A percentile compares a stretch with the other conserved stretches of the same genome.
Conservation (phyloP, 2,329 filamentous ascomycete genomes). For the Phaeosphaeria sp. region DNA sequence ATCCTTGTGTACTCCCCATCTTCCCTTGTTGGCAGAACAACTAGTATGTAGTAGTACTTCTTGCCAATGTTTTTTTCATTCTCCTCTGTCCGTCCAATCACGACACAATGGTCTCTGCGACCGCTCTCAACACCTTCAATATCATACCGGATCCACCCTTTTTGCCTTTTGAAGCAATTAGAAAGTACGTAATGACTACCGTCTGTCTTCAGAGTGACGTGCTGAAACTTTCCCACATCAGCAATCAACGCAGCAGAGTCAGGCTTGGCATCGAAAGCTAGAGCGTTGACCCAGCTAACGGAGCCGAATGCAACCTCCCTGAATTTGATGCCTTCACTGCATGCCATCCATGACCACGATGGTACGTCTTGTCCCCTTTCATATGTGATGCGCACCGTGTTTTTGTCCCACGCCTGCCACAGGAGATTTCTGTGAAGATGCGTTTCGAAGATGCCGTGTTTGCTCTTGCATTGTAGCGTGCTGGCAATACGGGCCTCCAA, state of each 20-base stretch:
- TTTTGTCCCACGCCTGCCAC: slow-evolving; percentile 10
- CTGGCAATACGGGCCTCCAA: slow-evolving; percentile 12
- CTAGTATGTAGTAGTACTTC: neutral
- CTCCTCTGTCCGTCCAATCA: neutral
- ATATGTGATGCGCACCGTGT: slow-evolving; percentile 8
- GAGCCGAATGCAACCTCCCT: slow-evolving; percentile 2
- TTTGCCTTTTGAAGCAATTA: neutral
- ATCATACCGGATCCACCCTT: neutral
- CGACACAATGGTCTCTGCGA: neutral
- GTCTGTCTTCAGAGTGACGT: neutral
- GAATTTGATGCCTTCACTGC: slow-evolving; percentile 9
- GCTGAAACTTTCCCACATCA: neutral
- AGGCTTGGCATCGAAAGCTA: neutral
- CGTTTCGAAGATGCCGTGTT: slow-evolving; percentile 16
- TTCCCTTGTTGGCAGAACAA: neutral
- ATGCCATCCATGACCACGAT: slow-evolving; percentile 15
- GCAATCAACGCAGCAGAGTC: neutral
- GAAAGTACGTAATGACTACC: neutral
- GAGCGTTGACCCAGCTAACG: slow-evolving; percentile 7
- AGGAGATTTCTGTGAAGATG: slow-evolving; percentile 19
- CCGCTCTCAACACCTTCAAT: neutral
- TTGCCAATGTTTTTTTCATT: neutral
- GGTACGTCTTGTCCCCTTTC: slow-evolving; percentile 9
- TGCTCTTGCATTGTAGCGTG: slow-evolving; percentile 6
- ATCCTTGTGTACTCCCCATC: neutral